phyloP scores from a whole-genome alignment of 1,139 yeast species.

The Debaryomycetaceae sp. region DNA sequence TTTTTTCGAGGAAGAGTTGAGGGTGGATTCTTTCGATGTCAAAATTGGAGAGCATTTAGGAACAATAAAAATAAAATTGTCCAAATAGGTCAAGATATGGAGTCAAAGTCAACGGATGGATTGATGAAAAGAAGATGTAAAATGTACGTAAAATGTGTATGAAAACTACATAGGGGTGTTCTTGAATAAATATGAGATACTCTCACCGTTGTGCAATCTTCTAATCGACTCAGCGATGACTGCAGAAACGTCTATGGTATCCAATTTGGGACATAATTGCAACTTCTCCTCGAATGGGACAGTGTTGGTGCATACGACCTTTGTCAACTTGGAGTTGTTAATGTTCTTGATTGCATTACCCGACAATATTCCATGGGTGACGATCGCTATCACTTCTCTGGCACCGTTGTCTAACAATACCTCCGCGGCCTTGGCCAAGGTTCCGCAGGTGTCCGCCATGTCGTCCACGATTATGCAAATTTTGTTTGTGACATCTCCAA shows the following conservation, averaged over 20 bases:
- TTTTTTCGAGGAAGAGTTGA: too few relatives aligned
- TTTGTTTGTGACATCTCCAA: slow-evolving; percentile 72
- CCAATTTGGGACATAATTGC: slow-evolving; percentile 51
- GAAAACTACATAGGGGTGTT: slow-evolving; percentile 38
- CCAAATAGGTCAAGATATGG: too few relatives aligned
- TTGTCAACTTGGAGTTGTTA: slow-evolving; percentile 53
- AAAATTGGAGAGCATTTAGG: too few relatives aligned
- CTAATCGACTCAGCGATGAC: slow-evolving; percentile 78
- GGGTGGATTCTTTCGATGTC: too few relatives aligned
- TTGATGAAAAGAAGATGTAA: too few relatives aligned
- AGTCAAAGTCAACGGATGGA: too few relatives aligned
- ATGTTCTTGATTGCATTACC: slow-evolving; percentile 66
- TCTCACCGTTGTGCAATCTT: slow-evolving; percentile 80
- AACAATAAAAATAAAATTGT: too few relatives aligned
- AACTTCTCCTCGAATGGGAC: slow-evolving; percentile 62
- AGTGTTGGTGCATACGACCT: slow-evolving; percentile 72
- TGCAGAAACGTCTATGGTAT: slow-evolving; percentile 68
- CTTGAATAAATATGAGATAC: slow-evolving; percentile 69
- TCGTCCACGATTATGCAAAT: slow-evolving; percentile 74
- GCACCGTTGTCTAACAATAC: slow-evolving; percentile 61
- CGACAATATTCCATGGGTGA: slow-evolving; percentile 77
- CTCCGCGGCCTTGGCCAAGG: slow-evolving; percentile 74
- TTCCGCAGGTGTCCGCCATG: slow-evolving; percentile 86
- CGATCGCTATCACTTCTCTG: slow-evolving; percentile 71
- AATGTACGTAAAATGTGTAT: too few relatives aligned